A percentile compares a stretch with the other conserved stretches of the same genome.
phyloP scores from a whole-genome alignment of 148 eudicot species.

The Rhododendron henanense region DNA sequence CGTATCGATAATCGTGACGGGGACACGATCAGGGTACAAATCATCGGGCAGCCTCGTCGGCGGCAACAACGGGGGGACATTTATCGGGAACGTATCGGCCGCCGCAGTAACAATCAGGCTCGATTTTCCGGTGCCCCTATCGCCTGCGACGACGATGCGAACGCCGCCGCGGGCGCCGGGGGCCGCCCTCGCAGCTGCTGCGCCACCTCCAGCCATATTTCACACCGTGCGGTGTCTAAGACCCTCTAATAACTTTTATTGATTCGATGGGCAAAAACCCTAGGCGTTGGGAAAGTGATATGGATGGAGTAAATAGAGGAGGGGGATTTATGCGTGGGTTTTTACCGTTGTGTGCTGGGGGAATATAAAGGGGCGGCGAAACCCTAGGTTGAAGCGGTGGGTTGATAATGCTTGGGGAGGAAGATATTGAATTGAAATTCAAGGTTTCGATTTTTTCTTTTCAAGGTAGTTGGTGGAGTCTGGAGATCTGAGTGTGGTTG shows the following conservation, averaged over 20 bases:
- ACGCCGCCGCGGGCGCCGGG: slow-evolving; percentile 26
- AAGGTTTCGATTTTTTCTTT: too few relatives aligned
- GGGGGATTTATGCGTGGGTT: too few relatives aligned
- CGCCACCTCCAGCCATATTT: slow-evolving; percentile 38
- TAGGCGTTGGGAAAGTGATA: not conserved
- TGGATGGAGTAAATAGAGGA: not conserved
- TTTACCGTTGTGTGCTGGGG: not conserved
- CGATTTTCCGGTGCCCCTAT: slow-evolving; percentile 73
- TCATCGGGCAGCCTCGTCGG: slow-evolving; percentile 83
- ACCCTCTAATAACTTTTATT: not conserved
- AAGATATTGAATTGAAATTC: not conserved
- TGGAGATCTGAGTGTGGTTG: too few relatives aligned
- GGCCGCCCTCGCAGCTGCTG: slow-evolving; percentile 19
- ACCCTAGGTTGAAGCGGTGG: not conserved
- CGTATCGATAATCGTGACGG: slow-evolving; percentile 75
- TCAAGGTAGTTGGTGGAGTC: too few relatives aligned
- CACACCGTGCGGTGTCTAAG: not conserved
- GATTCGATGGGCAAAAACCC: not conserved
- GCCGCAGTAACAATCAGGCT: slow-evolving; percentile 84
- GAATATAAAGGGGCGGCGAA: not conserved
- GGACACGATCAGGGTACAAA: slow-evolving; percentile 76
- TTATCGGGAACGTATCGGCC: slow-evolving; percentile 58
- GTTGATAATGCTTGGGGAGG: not conserved
- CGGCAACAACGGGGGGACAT: slow-evolving; percentile 66
- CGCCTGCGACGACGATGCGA: slow-evolving; percentile 88